A percentile compares a stretch with the other conserved stretches of the same genome.
Evolutionary conservation across 768 basidiomycete genomes (phyloP).

Genomic region (Astraeus odoratus): DNA sequence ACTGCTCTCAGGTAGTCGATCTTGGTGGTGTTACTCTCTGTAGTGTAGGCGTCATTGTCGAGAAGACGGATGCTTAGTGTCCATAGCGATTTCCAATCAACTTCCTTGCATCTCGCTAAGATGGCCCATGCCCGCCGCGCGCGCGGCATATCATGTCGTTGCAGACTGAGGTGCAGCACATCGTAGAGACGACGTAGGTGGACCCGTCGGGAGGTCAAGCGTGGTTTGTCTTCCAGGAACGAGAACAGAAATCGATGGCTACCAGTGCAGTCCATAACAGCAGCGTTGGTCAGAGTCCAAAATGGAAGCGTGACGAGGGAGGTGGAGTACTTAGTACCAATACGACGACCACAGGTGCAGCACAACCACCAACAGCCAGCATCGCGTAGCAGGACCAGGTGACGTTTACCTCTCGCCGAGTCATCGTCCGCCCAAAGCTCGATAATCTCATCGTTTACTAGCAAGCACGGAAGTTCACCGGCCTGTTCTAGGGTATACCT

Average conservation of each 20-base stretch:
- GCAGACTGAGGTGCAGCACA: constrained; percentile 63
- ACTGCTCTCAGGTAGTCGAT: constrained; percentile 60
- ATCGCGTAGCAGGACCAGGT: not conserved
- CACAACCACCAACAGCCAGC: constrained; percentile 1
- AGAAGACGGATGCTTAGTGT: constrained; percentile 55
- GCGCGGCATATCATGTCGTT: constrained; percentile 53
- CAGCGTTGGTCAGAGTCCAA: not conserved
- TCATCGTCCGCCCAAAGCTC: too few relatives aligned
- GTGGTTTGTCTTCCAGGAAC: constrained; percentile 42
- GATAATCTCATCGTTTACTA: too few relatives aligned
- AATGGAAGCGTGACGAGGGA: too few relatives aligned
- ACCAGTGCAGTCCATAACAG: constrained; percentile 13
- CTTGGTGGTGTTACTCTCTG: constrained; percentile 27
- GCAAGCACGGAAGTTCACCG: too few relatives aligned
- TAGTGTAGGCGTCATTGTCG: constrained; percentile 24
- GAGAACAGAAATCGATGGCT: constrained; percentile 55
- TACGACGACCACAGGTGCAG: not conserved
- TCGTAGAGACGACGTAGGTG: constrained; percentile 74
- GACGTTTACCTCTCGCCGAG: not conserved
- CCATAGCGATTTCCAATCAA: constrained; percentile 72
- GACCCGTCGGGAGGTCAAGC: constrained; percentile 52
- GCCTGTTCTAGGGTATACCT: constrained; percentile 3
- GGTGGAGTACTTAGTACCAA: not conserved
- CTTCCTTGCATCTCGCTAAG: constrained; percentile 69
- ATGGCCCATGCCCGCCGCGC: constrained; percentile 71